Evolutionary conservation across 306 rosid species (phyloP).

Genomic region (Lathyrus aphaca): DNA sequence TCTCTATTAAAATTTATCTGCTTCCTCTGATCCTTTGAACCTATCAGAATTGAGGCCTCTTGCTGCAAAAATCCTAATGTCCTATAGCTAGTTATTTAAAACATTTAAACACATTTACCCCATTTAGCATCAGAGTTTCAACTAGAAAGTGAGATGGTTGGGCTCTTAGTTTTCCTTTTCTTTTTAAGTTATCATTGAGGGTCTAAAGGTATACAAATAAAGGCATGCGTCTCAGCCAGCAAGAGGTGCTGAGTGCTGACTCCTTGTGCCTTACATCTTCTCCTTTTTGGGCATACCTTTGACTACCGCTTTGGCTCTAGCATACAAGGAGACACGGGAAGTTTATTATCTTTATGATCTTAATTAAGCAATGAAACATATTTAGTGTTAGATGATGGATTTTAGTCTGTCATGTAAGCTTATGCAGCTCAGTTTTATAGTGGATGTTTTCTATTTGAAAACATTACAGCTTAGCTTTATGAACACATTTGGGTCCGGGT

Average conservation of each 20-base stretch:
- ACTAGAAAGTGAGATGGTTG: not conserved
- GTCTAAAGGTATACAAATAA: not conserved
- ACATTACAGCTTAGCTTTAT: conserved; percentile 2
- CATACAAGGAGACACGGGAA: not conserved
- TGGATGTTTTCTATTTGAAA: conserved; percentile 27
- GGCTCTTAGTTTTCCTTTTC: not conserved
- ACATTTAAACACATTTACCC: conserved; percentile 3
- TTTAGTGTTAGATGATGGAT: conserved; percentile 14
- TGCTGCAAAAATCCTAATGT: not conserved
- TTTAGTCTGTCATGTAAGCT: conserved; percentile 19
- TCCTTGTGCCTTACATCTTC: not conserved
- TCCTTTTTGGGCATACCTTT: not conserved
- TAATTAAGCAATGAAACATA: not conserved
- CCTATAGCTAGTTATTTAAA: not conserved
- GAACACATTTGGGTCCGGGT: not conserved
- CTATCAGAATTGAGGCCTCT: not conserved
- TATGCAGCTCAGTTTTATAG: conserved; percentile 25
- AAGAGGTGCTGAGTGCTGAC: not conserved
- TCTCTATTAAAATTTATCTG: not conserved
- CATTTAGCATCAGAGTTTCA: conserved; percentile 14
- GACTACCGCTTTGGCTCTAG: conserved; percentile 6
- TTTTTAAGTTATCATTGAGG: not conserved
- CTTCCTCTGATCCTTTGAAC: not conserved
- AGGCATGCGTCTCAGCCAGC: not conserved
- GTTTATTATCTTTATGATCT: conserved; percentile 19